A percentile compares a stretch with the other conserved stretches of the same genome.
phyloP scores from a whole-genome alignment of 2,329 filamentous ascomycete species.

The Penicillium paneum region DNA sequence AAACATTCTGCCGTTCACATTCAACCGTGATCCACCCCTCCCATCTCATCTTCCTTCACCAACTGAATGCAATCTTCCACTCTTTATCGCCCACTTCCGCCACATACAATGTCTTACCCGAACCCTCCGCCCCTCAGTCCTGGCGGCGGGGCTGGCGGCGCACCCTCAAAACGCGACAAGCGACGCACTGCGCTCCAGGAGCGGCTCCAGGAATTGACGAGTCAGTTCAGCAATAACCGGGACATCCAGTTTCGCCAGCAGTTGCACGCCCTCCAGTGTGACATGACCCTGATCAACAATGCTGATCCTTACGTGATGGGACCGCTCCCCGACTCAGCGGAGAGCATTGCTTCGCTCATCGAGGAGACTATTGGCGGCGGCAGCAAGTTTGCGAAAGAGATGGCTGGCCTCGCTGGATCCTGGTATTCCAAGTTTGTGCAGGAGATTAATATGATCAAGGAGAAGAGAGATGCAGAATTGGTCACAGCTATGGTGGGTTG shows the following conservation, averaged over 20 bases:
- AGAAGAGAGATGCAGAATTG: constrained; percentile 80
- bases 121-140: constrained; percentile 34
- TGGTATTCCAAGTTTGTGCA: constrained; percentile 82
- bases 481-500: constrained; percentile 71
- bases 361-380: constrained; percentile 54
- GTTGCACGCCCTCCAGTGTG: constrained; percentile 84
- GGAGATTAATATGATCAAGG: constrained; percentile 81
- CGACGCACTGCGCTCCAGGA: constrained; percentile 79
- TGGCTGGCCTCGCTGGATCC: constrained; percentile 65
- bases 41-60: constrained; percentile 5
- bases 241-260: constrained; percentile 85
- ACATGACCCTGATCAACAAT: constrained; percentile 79
- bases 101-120: constrained; percentile 19
- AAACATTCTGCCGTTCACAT: constrained; percentile 3
- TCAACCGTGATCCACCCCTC: constrained; percentile 9
- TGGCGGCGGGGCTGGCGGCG: constrained; percentile 30
- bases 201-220: constrained; percentile 70
- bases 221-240: constrained; percentile 74
- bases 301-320: constrained; percentile 75
- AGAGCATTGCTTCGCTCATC: constrained; percentile 65
- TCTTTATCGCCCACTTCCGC: not conserved
- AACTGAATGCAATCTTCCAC: not conserved
- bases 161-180: constrained; percentile 81
- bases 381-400: constrained; percentile 65
- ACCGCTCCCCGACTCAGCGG: constrained; percentile 62